Evolutionary conservation across 768 basidiomycete species (phyloP), one percentile per base, ranked within the genome.

Genomic region (Brasilioporus rufonigricans): DNA sequence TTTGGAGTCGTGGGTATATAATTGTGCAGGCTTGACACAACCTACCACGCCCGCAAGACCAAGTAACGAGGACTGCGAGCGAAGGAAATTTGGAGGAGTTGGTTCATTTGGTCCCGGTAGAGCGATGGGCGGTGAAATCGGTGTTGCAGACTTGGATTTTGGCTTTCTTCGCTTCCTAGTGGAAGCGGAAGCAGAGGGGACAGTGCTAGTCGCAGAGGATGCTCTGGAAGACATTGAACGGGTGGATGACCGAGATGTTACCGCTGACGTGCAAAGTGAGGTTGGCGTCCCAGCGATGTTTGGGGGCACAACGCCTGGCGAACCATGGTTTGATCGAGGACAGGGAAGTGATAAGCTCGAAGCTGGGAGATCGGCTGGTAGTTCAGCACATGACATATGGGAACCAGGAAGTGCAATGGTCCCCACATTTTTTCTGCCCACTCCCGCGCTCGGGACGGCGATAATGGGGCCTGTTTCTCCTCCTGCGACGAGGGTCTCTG

Each of bases 321-420:
- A 49, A 52, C 49, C 78, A 43, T 44, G 52, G 33, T 52, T 64
- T 60, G 60, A 54, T 24, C 44, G 33, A 23, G 49, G 49, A 44
- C 35, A 48, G 18, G 57, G 24, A 48, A 44, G 41, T 39, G 65
- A 54, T 74, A 77, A 74, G 71, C 80, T 78, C 76, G 78, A 80
- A 77, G 83, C 88, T 89, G 86, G 73, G 83, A 85, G 84, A 78
- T 83, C 75, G 78, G 86, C 80, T 75, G 88, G 81, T 76, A 85
- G 80, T 91, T 91, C 87, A 91, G 87, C 87, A 88, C 77, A 78
- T 73, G 76, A 72, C 70, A 71, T 79, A 77, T 87, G 89, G 89
- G 88, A 89, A 83, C 89, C 90, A 91, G 88, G 88, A 89, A 91
- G 90, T 91, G 90, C 90, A 91, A 91, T 91, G 88, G 89, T 87